phyloP scores from a whole-genome alignment of 2,329 filamentous ascomycete genomes.

The Colletotrichum viniferum region DNA sequence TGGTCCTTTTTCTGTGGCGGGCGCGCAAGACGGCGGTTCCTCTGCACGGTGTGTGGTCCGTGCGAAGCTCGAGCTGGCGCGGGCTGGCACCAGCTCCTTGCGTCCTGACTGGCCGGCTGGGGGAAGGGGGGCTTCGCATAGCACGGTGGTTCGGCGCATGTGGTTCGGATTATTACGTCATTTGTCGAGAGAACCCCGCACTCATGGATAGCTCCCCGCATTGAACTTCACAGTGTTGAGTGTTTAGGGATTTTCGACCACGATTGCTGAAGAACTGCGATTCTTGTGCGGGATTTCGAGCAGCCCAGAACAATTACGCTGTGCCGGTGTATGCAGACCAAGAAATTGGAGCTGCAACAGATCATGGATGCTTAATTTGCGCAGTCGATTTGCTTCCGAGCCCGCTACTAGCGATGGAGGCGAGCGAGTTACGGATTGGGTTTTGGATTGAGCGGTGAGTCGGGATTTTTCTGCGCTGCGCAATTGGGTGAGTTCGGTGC shows the following conservation, averaged over 20 bases:
- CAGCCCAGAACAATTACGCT: not conserved
- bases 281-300: not conserved
- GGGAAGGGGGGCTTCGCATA: not conserved
- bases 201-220: not conserved
- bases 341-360: not conserved
- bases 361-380: not conserved
- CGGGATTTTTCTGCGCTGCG: not conserved
- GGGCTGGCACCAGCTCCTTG: not conserved
- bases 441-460: slow-evolving; percentile 13
- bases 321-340: not conserved
- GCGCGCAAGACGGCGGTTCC: not conserved
- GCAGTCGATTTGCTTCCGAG: not conserved
- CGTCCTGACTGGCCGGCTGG: not conserved
- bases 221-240: not conserved
- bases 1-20: not conserved
- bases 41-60: not conserved
- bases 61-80: not conserved
- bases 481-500: not conserved
- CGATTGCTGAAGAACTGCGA: not conserved
- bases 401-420: not conserved
- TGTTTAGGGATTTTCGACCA: not conserved
- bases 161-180: slow-evolving; percentile 10
- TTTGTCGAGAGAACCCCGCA: slow-evolving; percentile 2
- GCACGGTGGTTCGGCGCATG: not conserved
- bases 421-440: slow-evolving; percentile 4